Percentiles rank a stretch among this genome's conserved stretches.
These are phyloP conservation scores for Notholithocarpus densiflorus DNA, from an alignment of 306 rosid genomes.

Conservation along the genomic window DNA sequence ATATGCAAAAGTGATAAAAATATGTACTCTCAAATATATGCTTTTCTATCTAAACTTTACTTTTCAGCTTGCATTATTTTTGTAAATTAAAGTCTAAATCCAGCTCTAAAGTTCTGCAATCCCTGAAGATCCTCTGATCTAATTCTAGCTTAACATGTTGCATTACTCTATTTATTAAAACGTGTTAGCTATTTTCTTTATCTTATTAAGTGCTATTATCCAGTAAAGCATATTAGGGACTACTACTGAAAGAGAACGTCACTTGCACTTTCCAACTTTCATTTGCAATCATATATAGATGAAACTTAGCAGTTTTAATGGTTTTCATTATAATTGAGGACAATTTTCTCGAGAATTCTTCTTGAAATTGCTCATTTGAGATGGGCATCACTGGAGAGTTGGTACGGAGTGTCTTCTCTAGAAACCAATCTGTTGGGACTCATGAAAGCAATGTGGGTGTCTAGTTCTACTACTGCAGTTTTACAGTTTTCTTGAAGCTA, in stretches of 20 bases:
- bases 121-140: conserved; percentile 25
- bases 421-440: conserved; percentile 41
- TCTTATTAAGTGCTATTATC: conserved; percentile 10
- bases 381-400: conserved; percentile 88
- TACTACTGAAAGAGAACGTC: conserved; percentile 30
- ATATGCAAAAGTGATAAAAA: conserved; percentile 44
- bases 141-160: conserved; percentile 40
- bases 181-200: neutral
- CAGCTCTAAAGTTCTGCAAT: conserved; percentile 59
- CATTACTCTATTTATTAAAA: conserved; percentile 16
- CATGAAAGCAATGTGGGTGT: conserved; percentile 65
- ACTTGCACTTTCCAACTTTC: conserved; percentile 29
- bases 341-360: conserved; percentile 23
- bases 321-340: conserved; percentile 30
- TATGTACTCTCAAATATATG: conserved; percentile 35
- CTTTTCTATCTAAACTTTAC: conserved; percentile 47
- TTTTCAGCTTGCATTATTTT: conserved; percentile 58
- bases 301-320: conserved; percentile 26
- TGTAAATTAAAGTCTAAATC: conserved; percentile 35
- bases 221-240: conserved; percentile 16
- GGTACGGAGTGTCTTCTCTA: conserved; percentile 76
- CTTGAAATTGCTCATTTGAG: conserved; percentile 16
- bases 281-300: conserved; percentile 29
- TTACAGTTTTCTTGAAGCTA: neutral
- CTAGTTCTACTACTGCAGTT: neutral